Evolutionary conservation across 2,329 filamentous ascomycete genomes (phyloP).

Genomic region (Scolecobasidium constrictum): DNA sequence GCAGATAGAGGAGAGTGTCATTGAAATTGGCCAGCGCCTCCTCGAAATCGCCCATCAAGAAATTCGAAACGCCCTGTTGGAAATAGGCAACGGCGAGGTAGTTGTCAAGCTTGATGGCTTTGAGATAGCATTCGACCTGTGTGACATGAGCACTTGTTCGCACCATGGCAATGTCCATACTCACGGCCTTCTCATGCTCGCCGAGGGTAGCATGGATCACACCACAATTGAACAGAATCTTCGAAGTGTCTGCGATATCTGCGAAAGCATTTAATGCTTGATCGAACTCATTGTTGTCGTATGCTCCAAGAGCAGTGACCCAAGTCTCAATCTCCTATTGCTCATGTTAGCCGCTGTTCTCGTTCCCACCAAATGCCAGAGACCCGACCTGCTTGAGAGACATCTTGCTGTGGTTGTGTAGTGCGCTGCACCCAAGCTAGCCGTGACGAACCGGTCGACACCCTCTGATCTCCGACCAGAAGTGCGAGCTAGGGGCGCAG

Average conservation of each 20-base stretch:
- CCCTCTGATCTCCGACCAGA: neutral
- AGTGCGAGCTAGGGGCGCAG: neutral
- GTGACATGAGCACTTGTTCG: neutral
- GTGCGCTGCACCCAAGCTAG: neutral
- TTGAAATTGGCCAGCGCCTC: slow-evolving; percentile 98
- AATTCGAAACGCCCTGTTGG: slow-evolving; percentile 96
- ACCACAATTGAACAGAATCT: slow-evolving; percentile 96
- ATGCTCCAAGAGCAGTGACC: slow-evolving; percentile 81
- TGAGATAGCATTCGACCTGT: slow-evolving; percentile 90
- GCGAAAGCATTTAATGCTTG: slow-evolving; percentile 76
- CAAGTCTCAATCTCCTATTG: slow-evolving; percentile 94
- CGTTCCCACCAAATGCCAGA: too few relatives aligned
- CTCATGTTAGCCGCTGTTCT: too few relatives aligned
- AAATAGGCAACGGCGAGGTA: slow-evolving; percentile 98
- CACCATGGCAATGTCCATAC: slow-evolving; percentile 23
- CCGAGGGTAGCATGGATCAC: slow-evolving; percentile 95
- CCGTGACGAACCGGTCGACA: neutral
- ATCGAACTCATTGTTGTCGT: slow-evolving; percentile 97
- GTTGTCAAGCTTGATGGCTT: slow-evolving; percentile 79
- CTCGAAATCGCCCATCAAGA: slow-evolving; percentile 91
- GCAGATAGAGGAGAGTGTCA: slow-evolving; percentile 85
- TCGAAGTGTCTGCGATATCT: slow-evolving; percentile 85
- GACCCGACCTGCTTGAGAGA: neutral
- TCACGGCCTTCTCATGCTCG: slow-evolving; percentile 88
- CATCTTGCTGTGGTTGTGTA: neutral